Conservation (phyloP, 345 rosid genomes). For the Abelmoschus esculentus region DNA sequence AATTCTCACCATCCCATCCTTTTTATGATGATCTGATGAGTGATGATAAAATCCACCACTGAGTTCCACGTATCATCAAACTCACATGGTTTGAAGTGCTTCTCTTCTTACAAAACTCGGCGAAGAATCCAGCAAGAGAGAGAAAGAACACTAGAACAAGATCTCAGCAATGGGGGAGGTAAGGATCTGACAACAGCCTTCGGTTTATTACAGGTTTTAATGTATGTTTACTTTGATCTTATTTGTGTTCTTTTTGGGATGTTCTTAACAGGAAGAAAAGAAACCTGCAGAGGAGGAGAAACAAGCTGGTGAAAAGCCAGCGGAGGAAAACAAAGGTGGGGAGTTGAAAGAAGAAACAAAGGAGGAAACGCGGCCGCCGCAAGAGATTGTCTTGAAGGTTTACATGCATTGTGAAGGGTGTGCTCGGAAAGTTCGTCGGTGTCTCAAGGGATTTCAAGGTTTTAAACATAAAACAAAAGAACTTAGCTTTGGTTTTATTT, state of each 20-base stretch:
- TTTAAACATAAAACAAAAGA: too few species aligned
- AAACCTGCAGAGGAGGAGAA: slow-evolving; percentile 28
- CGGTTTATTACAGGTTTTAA: background rate
- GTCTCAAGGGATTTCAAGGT: slow-evolving; percentile 84
- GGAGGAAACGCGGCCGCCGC: slow-evolving; percentile 41
- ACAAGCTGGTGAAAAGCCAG: slow-evolving; percentile 26
- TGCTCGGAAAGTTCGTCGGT: slow-evolving; percentile 70
- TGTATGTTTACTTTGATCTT: background rate
- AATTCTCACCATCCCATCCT: background rate
- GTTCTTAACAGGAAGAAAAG: slow-evolving; percentile 39
- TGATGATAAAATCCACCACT: slow-evolving; percentile 6
- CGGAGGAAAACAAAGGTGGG: slow-evolving; percentile 31
- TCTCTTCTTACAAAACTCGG: too few species aligned
- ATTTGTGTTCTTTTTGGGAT: background rate
- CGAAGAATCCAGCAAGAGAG: background rate
- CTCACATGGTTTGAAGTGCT: background rate
- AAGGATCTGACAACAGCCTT: background rate
- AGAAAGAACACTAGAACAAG: background rate
- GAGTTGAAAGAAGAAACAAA: slow-evolving; percentile 34
- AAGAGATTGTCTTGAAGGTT: slow-evolving; percentile 64
- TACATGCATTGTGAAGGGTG: slow-evolving; percentile 99
- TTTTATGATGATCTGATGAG: background rate
- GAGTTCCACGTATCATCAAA: background rate
- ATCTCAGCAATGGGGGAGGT: slow-evolving; percentile 58
- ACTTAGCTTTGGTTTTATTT: background rate